A percentile compares a stretch with the other conserved stretches of the same genome.
These are phyloP conservation scores for Termitomyces sp. DNA, from an alignment of 1,284 basidiomycete genomes.

Conservation along the genomic window DNA sequence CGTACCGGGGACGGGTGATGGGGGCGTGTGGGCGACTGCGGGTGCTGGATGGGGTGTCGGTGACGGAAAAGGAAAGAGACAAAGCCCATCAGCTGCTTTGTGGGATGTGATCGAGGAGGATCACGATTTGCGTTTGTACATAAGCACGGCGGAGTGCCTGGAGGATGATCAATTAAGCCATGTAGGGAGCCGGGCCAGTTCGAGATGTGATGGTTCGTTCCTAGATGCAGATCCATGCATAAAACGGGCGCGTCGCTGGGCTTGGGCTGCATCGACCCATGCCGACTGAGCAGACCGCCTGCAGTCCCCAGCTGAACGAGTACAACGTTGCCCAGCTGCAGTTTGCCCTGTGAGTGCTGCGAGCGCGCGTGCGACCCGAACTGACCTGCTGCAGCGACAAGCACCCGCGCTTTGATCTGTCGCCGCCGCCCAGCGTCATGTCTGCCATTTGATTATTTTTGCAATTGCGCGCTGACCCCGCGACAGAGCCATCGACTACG, in stretches of 20 bases:
- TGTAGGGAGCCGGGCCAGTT: neutral
- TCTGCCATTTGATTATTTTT: no score
- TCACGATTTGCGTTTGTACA: constrained; percentile 22
- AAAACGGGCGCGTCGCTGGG: constrained; percentile 15
- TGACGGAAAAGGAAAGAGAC: constrained; percentile 73
- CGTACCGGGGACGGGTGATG: constrained; percentile 86
- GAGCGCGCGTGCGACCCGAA: neutral
- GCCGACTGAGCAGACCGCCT: constrained; percentile 40
- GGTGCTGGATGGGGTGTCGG: constrained; percentile 78
- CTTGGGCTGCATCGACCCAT: constrained; percentile 19
- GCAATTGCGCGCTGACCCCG: no score
- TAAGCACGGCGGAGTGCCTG: constrained; percentile 9
- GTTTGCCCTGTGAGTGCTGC: constrained; percentile 24
- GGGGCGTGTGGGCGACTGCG: constrained; percentile 60
- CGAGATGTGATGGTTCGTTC: constrained; percentile 4
- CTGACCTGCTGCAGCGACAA: constrained; percentile 24
- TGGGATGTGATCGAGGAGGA: no score
- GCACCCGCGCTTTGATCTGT: constrained; percentile 20
- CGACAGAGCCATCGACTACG: constrained; percentile 34
- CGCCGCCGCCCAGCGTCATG: neutral
- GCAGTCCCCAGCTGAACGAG: constrained; percentile 40
- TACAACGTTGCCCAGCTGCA: constrained; percentile 63
- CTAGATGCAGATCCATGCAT: constrained; percentile 14
- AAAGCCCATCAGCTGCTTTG: constrained; percentile 74
- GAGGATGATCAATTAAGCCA: constrained; percentile 8